Evolutionary conservation across 495 filamentous ascomycete genomes (phyloP), one percentile per base, ranked within the genome.

Genomic region (Aspergillus saccharolyticus): DNA sequence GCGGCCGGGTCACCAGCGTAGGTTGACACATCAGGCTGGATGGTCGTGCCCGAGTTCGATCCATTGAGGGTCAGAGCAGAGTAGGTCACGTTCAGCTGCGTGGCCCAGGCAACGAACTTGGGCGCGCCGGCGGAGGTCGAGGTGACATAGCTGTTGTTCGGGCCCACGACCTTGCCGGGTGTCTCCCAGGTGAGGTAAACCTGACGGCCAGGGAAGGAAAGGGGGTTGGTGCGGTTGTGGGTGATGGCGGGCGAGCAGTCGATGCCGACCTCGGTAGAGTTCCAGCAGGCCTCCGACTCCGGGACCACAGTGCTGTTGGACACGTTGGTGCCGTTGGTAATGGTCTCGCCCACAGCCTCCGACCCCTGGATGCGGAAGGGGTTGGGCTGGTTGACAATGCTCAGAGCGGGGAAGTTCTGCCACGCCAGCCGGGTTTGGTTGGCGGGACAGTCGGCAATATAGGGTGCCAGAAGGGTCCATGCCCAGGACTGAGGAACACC

Each of bases 1-100:
- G 90, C 78, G 4, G 83, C 82, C 7, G 85, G 85, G 63, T 92
- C 84, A 7, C 82, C 80, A 55, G 77, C 78, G 60, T 76, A 91
- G 0, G 85, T 85, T 42, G 78, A 74, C 17, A 78, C 64, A 42
- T 73, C 68, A 0, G 90, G 91, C 74, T 96, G 91, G 53, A 79
- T 78, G 0, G 90, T 83, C 17, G 72, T 69, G 6, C 76, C 71
- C 9, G 25, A 9, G 15, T 47, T 24, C n/a, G 39, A 25, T 6
- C 63, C 75, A 1, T 78, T 74, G 51, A 85, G 65, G 5, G 69
- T 79, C 59, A 96, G 70, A 0, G 85, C 76, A 2, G 89, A 83
- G 68, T 95, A 95, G 0, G 91, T 96, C 21, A 90, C 76, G 60
- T 96, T 96, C 30, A 95, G 73, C 80, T 95, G 91, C n/a, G 74